Evolutionary conservation across 768 basidiomycete genomes (phyloP), one percentile per base, ranked within the genome.

Genomic region (Panellus pusillus): DNA sequence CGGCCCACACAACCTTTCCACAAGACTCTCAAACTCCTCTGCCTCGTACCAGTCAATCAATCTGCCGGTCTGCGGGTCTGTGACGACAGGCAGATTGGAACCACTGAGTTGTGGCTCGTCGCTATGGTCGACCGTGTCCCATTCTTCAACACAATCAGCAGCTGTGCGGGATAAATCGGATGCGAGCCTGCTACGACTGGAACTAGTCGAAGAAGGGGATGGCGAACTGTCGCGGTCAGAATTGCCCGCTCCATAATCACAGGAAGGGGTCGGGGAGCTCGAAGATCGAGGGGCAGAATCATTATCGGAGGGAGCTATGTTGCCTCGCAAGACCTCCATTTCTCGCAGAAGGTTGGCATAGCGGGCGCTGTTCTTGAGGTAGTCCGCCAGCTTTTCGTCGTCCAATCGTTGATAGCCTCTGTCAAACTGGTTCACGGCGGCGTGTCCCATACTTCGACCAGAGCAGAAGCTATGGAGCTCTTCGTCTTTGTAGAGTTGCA

Each of bases 401-500:
- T 59, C 54, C 12, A 66, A 43, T 9, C 52, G 36, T 12, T 54
- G 31, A 28, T 55, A 55, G 3, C 65, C 65, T 1, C 36, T 29
- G 18, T 58, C 52, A 28, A 64, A 61, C 43, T 38, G 43, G 47
- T 63, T 54, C 2, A 46, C 32, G 13, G 57, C 54, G 9, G 37
- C 53, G 39, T 64, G 63, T 7, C 63, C 59, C 47, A 62, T 48
- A n/a, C 54, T 46, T 0, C 62, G 48, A 38, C 64, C 58, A 13
- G 61, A 44, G 2, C 60, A 43, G 47, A 63, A 64, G 2, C 5
- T 17, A 42, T 66, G 66, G 0, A 68, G 54, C 18, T 63, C 50
- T 24, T 62, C 53, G 54, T 45, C 18, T 53, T 47, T n/a, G 50
- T 61, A 64, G 35, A 61, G 18, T 4, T 20, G 32, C 7, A 65